A percentile compares a stretch with the other conserved stretches of the same genome.
These are phyloP conservation scores for Neospermospora avenae DNA, from an alignment of 2,329 filamentous ascomycete genomes.

Conservation along the genomic window DNA sequence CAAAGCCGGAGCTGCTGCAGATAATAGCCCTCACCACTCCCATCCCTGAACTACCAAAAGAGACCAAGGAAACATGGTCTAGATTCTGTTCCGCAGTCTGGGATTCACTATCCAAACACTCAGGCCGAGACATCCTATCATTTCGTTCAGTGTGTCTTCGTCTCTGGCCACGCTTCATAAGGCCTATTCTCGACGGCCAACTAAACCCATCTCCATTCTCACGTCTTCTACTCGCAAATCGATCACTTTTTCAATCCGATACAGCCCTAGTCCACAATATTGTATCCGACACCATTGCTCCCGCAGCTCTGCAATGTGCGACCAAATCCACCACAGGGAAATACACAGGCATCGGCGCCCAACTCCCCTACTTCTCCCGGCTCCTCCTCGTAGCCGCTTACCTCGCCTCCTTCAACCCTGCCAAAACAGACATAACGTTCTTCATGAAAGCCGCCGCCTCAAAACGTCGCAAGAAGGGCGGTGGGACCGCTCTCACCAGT, in stretches of 20 bases:
- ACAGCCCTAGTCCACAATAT: conserved; percentile 65
- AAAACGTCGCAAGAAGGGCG: conserved; percentile 39
- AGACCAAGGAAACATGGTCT: conserved; percentile 68
- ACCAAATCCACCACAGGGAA: conserved; percentile 12
- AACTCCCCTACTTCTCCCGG: conserved; percentile 68
- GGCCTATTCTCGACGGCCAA: conserved; percentile 67
- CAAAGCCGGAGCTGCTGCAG: conserved; percentile 71
- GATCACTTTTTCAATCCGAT: conserved; percentile 70
- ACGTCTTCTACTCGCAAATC: conserved; percentile 70
- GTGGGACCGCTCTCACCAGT: conserved; percentile 42
- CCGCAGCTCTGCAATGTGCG: background rate
- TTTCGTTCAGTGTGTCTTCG: conserved; percentile 68
- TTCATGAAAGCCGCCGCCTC: conserved; percentile 54
- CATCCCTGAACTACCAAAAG: conserved; percentile 48
- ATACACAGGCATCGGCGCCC: conserved; percentile 46
- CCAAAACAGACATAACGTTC: conserved; percentile 67
- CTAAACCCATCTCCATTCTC: conserved; percentile 78
- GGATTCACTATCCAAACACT: conserved; percentile 79
- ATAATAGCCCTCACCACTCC: conserved; percentile 63
- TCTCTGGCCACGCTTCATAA: conserved; percentile 83
- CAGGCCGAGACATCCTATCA: conserved; percentile 72
- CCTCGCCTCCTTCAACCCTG: conserved; percentile 75
- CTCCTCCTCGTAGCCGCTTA: conserved; percentile 75
- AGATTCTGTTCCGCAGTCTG: conserved; percentile 82
- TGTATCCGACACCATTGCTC: conserved; percentile 34